A percentile compares a stretch with the other conserved stretches of the same genome.
These are phyloP conservation scores for Moesziomyces sp. DNA, from an alignment of 1,284 basidiomycete species.

Conservation along the genomic window DNA sequence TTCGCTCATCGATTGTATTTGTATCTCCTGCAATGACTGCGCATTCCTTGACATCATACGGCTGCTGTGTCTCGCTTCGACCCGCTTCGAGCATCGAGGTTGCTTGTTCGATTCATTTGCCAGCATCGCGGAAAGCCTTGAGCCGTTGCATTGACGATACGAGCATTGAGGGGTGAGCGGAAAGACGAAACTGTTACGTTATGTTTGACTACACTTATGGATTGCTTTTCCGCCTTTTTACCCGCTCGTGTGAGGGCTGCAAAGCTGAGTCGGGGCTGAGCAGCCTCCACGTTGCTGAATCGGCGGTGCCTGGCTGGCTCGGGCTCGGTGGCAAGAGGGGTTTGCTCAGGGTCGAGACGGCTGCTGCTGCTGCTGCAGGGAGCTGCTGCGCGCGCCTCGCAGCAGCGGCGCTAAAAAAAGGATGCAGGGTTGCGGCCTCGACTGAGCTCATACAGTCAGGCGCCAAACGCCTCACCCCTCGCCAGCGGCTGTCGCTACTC, in stretches of 20 bases:
- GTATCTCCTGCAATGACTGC: slow-evolving; percentile 5
- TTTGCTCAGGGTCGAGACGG: background rate
- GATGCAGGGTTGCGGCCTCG: background rate
- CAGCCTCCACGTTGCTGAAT: too few species aligned
- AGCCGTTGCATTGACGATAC: background rate
- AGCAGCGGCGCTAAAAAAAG: background rate
- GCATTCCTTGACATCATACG: background rate
- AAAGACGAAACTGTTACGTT: background rate
- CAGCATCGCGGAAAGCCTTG: too few species aligned
- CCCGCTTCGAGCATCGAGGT: too few species aligned
- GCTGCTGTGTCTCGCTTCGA: too few species aligned
- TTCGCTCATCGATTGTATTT: slow-evolving; percentile 14
- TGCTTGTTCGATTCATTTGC: background rate
- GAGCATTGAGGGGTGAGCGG: background rate
- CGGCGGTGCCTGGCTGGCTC: background rate
- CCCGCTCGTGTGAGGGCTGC: background rate
- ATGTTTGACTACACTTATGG: background rate
- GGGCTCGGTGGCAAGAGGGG: background rate
- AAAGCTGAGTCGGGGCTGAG: background rate
- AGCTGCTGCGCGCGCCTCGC: background rate
- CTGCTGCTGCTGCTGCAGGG: too few species aligned
- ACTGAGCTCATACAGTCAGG: background rate
- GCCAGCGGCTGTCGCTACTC: background rate
- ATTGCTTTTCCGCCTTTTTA: background rate
- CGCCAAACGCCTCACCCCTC: too few species aligned